Evolutionary conservation across 106 monocot species (phyloP).

Genomic region (Apostasia ramifera): DNA sequence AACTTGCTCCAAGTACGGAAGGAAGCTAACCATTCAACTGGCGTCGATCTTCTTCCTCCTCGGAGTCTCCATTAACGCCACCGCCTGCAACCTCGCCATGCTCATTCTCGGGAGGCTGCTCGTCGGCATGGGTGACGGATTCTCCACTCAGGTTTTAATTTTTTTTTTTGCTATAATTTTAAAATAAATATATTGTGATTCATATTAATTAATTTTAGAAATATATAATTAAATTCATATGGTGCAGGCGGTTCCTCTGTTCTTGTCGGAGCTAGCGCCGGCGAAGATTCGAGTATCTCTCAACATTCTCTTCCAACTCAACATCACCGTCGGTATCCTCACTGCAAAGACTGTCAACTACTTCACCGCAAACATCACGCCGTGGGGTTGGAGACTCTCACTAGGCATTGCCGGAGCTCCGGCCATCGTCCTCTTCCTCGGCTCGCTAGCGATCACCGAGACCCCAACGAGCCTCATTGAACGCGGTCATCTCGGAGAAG

Average conservation of each 20-base stretch:
- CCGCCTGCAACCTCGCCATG: conserved; percentile 48
- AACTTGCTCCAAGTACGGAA: conserved; percentile 48
- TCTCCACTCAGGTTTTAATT: conserved; percentile 51
- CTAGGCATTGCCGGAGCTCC: conserved; percentile 30
- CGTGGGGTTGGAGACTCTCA: conserved; percentile 27
- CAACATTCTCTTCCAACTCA: conserved; percentile 48
- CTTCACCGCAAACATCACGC: conserved; percentile 13
- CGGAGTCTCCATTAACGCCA: conserved; percentile 45
- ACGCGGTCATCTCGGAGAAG: neutral
- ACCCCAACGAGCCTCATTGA: conserved; percentile 26
- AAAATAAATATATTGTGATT: too few species aligned
- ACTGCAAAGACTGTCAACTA: conserved; percentile 43
- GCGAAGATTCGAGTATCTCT: conserved; percentile 19
- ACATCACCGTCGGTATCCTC: conserved; percentile 38
- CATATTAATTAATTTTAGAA: too few species aligned
- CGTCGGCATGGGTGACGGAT: conserved; percentile 67
- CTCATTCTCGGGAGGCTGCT: conserved; percentile 69
- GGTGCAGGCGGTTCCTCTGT: conserved; percentile 39
- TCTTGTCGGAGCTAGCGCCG: conserved; percentile 30
- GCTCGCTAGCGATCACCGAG: conserved; percentile 12
- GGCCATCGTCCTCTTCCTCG: conserved; percentile 13
- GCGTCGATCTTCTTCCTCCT: conserved; percentile 51
- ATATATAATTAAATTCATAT: too few species aligned
- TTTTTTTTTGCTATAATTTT: too few species aligned
- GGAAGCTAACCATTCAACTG: conserved; percentile 50